These are phyloP conservation scores for Raffaelea deltoideospora DNA, from an alignment of 2,329 filamentous ascomycete species.

Conservation along the genomic window DNA sequence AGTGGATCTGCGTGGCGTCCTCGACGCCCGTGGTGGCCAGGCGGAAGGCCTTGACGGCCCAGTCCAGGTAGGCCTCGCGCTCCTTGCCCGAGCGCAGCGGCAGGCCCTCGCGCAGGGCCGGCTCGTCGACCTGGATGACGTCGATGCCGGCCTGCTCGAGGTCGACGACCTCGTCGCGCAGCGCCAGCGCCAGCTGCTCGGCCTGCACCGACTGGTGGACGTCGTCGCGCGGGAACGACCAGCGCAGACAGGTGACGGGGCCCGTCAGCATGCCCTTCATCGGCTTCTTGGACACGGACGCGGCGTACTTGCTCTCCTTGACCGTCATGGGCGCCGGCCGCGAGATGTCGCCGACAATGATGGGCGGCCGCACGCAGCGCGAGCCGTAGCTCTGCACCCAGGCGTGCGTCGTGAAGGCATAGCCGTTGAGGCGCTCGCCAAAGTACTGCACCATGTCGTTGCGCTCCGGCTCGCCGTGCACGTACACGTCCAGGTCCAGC, in stretches of 20 bases:
- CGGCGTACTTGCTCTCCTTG: constrained; percentile 99
- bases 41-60: constrained; percentile 97
- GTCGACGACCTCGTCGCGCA: constrained; percentile 96
- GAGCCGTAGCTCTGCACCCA: constrained; percentile 98
- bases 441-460: constrained; percentile 99
- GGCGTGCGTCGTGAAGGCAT: constrained; percentile 96
- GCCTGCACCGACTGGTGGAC: constrained; percentile 98
- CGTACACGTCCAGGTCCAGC: constrained; percentile 90
- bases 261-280: constrained; percentile 99
- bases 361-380: constrained; percentile 93
- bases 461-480: constrained; percentile 98
- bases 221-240: constrained; percentile 99
- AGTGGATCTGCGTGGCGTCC: constrained; percentile 98
- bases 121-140: constrained; percentile 99
- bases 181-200: constrained; percentile 93
- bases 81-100: constrained; percentile 87
- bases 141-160: constrained; percentile 92
- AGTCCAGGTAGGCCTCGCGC: constrained; percentile 90
- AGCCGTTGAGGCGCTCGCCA: constrained; percentile 90
- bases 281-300: constrained; percentile 90
- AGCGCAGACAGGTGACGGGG: constrained; percentile 94
- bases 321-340: constrained; percentile 96
- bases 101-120: constrained; percentile 97
- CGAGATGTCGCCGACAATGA: constrained; percentile 97
- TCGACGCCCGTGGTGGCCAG: constrained; percentile 85